Evolutionary conservation across 208 protist genomes (phyloP).

Genomic region (Novymonas esmeraldas): DNA sequence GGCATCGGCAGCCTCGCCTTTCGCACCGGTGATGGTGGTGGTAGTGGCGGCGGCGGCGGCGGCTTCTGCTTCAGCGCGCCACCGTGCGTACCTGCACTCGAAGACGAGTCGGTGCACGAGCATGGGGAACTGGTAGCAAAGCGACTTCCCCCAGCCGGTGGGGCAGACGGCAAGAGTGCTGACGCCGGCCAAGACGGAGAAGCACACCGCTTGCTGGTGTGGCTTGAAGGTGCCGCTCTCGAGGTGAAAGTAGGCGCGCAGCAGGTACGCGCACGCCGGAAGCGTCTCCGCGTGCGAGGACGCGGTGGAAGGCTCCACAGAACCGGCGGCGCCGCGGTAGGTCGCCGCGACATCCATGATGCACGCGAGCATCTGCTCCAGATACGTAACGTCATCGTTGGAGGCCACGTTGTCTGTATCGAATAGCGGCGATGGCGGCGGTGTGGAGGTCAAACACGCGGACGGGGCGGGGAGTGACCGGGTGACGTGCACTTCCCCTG

Average conservation of each 20-base stretch:
- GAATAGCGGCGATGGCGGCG: no score
- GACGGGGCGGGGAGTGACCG: no score
- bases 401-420: neutral
- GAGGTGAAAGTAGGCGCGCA: conserved; percentile 65
- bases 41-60: no score
- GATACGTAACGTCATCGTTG: conserved; percentile 9
- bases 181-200: conserved; percentile 59
- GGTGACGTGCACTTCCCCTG: no score
- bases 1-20: no score
- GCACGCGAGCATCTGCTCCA: conserved; percentile 20
- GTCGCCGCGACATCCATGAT: conserved; percentile 18
- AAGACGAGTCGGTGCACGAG: conserved; percentile 81
- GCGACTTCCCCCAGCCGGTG: conserved; percentile 96
- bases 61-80: conserved; percentile 21
- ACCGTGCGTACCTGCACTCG: conserved; percentile 42
- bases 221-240: conserved; percentile 63
- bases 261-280: conserved; percentile 54
- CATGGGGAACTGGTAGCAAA: conserved; percentile 96
- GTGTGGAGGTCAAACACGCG: no score
- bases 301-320: neutral
- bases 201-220: conserved; percentile 79
- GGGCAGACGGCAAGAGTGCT: conserved; percentile 92
- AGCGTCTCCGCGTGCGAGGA: conserved; percentile 23
- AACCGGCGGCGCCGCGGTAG: neutral
- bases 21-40: no score